Evolutionary conservation across 192 early-diverging fungal species (phyloP).

Genomic region (Backusella circina): DNA sequence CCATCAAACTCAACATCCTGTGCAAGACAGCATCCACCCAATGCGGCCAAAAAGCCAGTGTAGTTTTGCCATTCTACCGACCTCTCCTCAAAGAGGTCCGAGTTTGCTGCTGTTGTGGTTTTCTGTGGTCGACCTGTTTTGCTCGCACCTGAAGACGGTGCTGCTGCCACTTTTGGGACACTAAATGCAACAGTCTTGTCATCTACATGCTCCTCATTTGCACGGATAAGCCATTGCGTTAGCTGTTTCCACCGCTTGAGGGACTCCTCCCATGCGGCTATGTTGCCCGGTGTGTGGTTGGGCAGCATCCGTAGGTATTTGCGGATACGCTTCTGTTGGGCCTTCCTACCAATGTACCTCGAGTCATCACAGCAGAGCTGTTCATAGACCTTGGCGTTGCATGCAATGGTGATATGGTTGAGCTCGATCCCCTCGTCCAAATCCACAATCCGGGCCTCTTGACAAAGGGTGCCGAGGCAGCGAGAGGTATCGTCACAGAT

Average conservation of each 20-base stretch:
- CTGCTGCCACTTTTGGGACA: background rate
- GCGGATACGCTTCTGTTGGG: slow-evolving; percentile 70
- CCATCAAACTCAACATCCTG: background rate
- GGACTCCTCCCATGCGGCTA: slow-evolving; percentile 79
- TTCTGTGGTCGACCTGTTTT: background rate
- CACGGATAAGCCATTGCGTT: slow-evolving; percentile 17
- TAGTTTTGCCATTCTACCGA: slow-evolving; percentile 68
- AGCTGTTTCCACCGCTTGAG: slow-evolving; percentile 68
- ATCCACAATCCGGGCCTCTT: slow-evolving; percentile 66
- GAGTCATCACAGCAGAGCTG: slow-evolving; percentile 40
- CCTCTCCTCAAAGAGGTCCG: slow-evolving; percentile 10
- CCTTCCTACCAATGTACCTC: slow-evolving; percentile 46
- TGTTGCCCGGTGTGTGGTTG: slow-evolving; percentile 63
- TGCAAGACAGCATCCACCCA: slow-evolving; percentile 62
- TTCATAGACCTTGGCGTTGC: slow-evolving; percentile 61
- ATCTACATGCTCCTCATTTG: slow-evolving; percentile 7
- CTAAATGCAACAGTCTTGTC: background rate
- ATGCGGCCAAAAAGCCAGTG: slow-evolving; percentile 73
- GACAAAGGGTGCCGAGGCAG: slow-evolving; percentile 64
- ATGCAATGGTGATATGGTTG: slow-evolving; percentile 46
- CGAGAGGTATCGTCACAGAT: slow-evolving; percentile 46
- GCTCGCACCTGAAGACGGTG: background rate
- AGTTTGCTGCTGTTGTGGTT: background rate
- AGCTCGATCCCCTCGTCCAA: slow-evolving; percentile 30
- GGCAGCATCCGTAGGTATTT: slow-evolving; percentile 56